Evolutionary conservation across 495 filamentous ascomycete species (phyloP).

Genomic region (Penicillium atrosanguineum): DNA sequence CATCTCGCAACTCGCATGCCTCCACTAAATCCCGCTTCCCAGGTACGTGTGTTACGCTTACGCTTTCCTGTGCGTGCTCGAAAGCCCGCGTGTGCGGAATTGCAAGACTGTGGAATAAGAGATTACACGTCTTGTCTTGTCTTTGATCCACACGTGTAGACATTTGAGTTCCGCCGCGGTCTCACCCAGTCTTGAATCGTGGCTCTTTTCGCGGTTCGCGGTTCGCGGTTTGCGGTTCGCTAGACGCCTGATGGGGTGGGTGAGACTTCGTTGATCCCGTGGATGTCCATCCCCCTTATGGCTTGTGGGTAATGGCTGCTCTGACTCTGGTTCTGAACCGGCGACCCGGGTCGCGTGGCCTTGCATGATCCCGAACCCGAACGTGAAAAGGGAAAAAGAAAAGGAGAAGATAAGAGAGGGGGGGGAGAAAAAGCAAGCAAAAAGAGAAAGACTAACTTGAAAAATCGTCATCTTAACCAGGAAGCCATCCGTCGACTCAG

Average conservation of each 20-base stretch:
- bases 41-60: constrained; percentile 29
- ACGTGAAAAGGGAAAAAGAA: neutral
- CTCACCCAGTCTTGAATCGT: neutral
- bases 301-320: neutral
- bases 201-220: neutral
- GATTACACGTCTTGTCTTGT: neutral
- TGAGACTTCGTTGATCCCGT: constrained; percentile 1
- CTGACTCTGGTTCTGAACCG: constrained; percentile 4
- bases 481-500: constrained; percentile 75
- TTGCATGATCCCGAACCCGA: neutral
- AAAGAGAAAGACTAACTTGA: neutral
- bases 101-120: neutral
- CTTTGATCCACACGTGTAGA: neutral
- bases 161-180: constrained; percentile 2
- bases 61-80: constrained; percentile 6
- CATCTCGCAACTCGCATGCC: constrained; percentile 20
- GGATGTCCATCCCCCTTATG: constrained; percentile 19
- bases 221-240: neutral
- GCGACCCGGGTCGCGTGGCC: constrained; percentile 11
- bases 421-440: neutral
- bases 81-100: neutral
- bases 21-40: constrained; percentile 33
- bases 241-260: neutral
- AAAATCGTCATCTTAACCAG: constrained; percentile 37
- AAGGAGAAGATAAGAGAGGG: neutral